phyloP scores from a whole-genome alignment of 257 asterid species.

The Handroanthus guayacan region DNA sequence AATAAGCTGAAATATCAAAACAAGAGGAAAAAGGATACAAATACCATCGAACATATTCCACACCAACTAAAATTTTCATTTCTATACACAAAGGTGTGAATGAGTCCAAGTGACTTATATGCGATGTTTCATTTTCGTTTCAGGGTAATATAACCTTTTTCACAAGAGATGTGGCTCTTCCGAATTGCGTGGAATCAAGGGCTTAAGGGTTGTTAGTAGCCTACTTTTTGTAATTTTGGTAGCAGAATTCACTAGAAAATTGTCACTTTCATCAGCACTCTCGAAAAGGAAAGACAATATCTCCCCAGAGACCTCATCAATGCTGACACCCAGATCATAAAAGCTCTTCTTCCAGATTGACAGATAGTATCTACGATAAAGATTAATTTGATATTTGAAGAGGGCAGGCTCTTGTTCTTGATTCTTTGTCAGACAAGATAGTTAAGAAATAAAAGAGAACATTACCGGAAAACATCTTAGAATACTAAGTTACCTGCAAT shows the following conservation, averaged over 20 bases:
- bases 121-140: not conserved
- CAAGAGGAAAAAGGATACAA: not conserved
- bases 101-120: not conserved
- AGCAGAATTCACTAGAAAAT: not conserved
- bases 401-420: not conserved
- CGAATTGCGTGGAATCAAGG: not conserved
- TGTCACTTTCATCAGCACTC: not conserved
- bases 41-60: not conserved
- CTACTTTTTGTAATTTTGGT: not conserved
- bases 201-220: not conserved
- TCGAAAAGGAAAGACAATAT: not conserved
- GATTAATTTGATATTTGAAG: not conserved
- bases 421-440: not conserved
- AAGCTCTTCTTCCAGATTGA: not conserved
- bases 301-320: not conserved
- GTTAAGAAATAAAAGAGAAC: not conserved
- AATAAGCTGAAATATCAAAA: slow-evolving; percentile 17
- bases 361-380: not conserved
- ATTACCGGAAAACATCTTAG: not conserved
- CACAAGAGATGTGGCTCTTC: not conserved
- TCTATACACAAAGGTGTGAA: slow-evolving; percentile 1
- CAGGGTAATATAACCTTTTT: not conserved
- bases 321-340: not conserved
- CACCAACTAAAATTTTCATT: slow-evolving; percentile 15
- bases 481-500: not conserved